Evolutionary conservation across 352 stramenopile genomes (phyloP), one percentile per base, ranked within the genome.

Genomic region (Globisporangium nunn): DNA sequence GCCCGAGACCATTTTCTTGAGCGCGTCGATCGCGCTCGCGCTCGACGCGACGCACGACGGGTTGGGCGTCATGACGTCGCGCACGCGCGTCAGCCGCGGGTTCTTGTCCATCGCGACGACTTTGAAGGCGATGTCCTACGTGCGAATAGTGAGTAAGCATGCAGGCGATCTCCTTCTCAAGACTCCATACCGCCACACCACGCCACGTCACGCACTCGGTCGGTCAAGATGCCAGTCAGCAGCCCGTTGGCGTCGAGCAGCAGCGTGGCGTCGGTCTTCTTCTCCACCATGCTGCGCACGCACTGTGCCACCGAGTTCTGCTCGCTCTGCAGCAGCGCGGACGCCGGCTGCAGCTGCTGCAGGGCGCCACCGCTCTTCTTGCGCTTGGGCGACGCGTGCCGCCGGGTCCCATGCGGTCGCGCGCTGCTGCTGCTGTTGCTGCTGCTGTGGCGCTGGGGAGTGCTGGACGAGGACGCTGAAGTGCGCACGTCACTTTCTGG

Each of bases 1-100:
- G 3, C 85, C 85, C 48, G 96, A 95, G 31, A 98, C 87, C 97
- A 99, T 99, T 41, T 91, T 97, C 51, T 96, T 90, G 28, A 99
- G 79, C 7, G 96, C 96, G 61, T 99, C 96, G 59, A 98, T 97
- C 6, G 95, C 96, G 44, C 85, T 89, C 54, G 96, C 94, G 56
- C 91, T 88, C 52, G 88, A 85, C 17, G 78, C 75, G 17, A 99
- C 96, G 54, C 93, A 98, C 18, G 96, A 96, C 49, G 94, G 95
- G 66, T 98, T 96, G 6, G 81, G 70, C 14, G 96, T 98, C 95
- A 99, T 99, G 29, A 99, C 87, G 40, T 91, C 75, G 33, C 75
- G 66, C 17, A 97, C 90, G 40, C 71, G 68, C 37, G 89, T 97
- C 6, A 66, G 70, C 35, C 78, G 73, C 0, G 82, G 76, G 52